phyloP scores from a whole-genome alignment of 2,329 filamentous ascomycete genomes.

The Scytalidium lignicola region DNA sequence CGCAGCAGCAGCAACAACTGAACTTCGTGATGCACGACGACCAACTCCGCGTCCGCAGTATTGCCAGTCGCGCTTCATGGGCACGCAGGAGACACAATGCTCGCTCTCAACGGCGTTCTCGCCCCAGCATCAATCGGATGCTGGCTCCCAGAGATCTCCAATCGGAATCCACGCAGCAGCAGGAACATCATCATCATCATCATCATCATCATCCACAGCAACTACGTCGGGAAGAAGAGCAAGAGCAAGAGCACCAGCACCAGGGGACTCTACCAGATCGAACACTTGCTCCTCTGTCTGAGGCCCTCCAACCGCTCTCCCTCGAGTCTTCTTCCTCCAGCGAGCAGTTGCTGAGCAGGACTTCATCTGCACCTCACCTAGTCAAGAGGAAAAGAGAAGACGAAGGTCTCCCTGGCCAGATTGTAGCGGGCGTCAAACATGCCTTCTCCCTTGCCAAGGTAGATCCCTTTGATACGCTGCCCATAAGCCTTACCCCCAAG shows the following conservation, averaged over 20 bases:
- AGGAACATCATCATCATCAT: background rate
- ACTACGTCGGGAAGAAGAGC: no score
- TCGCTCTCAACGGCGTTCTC: background rate
- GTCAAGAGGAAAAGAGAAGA: background rate
- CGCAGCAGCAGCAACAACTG: no score
- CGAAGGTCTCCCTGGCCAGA: slow-evolving; percentile 16
- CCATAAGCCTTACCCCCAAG: slow-evolving; percentile 27
- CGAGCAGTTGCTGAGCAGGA: background rate
- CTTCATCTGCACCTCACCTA: background rate
- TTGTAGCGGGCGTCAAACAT: slow-evolving; percentile 23
- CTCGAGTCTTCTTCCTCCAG: background rate
- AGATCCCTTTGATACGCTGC: slow-evolving; percentile 33
- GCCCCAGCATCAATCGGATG: slow-evolving; percentile 3
- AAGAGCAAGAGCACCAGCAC: background rate
- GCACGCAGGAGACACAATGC: slow-evolving; percentile 21
- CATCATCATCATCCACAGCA: no score
- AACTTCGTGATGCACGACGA: slow-evolving; percentile 20
- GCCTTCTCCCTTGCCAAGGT: slow-evolving; percentile 23
- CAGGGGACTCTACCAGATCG: no score
- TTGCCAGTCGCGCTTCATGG: slow-evolving; percentile 34
- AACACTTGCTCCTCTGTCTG: background rate
- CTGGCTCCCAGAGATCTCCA: background rate
- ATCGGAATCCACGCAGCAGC: background rate
- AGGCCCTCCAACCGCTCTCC: background rate
- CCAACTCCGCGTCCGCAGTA: slow-evolving; percentile 23